A percentile compares a stretch with the other conserved stretches of the same genome.
Evolutionary conservation across 2,329 filamentous ascomycete genomes (phyloP).

Genomic region (Stenocarpella maydis): DNA sequence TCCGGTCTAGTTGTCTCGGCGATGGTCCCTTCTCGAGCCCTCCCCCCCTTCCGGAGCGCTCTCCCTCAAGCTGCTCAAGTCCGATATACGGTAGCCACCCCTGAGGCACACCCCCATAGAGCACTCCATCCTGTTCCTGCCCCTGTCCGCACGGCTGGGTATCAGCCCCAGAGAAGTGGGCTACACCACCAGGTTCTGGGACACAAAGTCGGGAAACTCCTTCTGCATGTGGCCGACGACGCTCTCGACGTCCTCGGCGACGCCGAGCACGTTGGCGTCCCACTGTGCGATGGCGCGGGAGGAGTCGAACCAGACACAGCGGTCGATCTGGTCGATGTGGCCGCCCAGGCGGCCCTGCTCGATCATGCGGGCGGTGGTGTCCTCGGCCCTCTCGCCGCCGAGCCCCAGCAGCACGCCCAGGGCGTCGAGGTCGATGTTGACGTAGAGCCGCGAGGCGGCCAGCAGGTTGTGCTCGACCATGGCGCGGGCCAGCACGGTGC

Average conservation of each 20-base stretch:
- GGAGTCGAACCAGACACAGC: conserved; percentile 85
- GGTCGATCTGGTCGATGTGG: conserved; percentile 92
- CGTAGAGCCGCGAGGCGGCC: conserved; percentile 80
- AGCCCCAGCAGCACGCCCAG: conserved; percentile 82
- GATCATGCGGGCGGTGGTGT: conserved; percentile 93
- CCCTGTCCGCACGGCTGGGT: background rate
- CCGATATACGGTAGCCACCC: background rate
- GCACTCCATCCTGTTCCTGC: background rate
- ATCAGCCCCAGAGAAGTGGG: background rate
- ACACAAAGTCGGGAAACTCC: conserved; percentile 71
- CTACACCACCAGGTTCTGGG: conserved; percentile 36
- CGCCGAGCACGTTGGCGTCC: conserved; percentile 86
- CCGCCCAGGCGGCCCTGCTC: conserved; percentile 90
- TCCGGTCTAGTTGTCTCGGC: background rate
- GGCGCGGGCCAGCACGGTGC: conserved; percentile 90
- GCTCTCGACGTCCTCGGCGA: conserved; percentile 90
- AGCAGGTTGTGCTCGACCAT: conserved; percentile 97
- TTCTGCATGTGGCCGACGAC: conserved; percentile 83
- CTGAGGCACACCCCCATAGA: background rate
- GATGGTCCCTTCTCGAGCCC: too few relatives aligned
- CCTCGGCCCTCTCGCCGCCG: conserved; percentile 82
- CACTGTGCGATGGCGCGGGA: conserved; percentile 81
- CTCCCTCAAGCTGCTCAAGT: background rate
- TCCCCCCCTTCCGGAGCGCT: background rate
- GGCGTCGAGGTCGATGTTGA: conserved; percentile 78